Evolutionary conservation across 1,284 basidiomycete genomes (phyloP).

Genomic region (Cryptococcus neoformans): DNA sequence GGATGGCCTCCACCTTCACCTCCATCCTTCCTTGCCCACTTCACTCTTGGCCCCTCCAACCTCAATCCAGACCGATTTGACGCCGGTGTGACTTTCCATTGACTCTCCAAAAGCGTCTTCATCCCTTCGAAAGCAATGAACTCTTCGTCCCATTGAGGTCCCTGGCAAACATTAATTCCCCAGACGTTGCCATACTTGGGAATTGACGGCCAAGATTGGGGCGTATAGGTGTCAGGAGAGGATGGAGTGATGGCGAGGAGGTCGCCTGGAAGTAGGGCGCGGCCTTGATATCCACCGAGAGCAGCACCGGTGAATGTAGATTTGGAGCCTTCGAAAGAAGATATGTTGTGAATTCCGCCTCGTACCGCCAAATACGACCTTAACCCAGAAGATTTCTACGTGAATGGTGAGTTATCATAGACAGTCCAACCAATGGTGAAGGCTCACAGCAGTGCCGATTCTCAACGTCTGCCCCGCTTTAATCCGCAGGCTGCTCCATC

Average conservation of each 20-base stretch:
- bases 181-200: conserved; percentile 7
- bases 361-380: conserved; percentile 59
- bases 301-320: conserved; percentile 34
- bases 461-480: conserved; percentile 53
- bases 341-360: conserved; percentile 61
- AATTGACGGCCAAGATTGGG: neutral
- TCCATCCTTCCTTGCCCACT: conserved; percentile 60
- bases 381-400: conserved; percentile 45
- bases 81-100: conserved; percentile 29
- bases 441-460: conserved; percentile 46
- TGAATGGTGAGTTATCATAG: neutral
- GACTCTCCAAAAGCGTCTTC: conserved; percentile 21
- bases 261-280: conserved; percentile 52
- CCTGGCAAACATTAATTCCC: conserved; percentile 10
- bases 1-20: conserved; percentile 69
- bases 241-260: conserved; percentile 36
- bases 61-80: conserved; percentile 42
- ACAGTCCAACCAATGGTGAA: conserved; percentile 39
- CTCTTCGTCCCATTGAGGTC: conserved; percentile 22
- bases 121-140: conserved; percentile 20
- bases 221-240: neutral
- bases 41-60: conserved; percentile 51
- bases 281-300: conserved; percentile 49
- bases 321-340: conserved; percentile 58
- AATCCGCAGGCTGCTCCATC: conserved; percentile 58